Conservation (phyloP, 345 rosid species). For the Populus simonii region DNA sequence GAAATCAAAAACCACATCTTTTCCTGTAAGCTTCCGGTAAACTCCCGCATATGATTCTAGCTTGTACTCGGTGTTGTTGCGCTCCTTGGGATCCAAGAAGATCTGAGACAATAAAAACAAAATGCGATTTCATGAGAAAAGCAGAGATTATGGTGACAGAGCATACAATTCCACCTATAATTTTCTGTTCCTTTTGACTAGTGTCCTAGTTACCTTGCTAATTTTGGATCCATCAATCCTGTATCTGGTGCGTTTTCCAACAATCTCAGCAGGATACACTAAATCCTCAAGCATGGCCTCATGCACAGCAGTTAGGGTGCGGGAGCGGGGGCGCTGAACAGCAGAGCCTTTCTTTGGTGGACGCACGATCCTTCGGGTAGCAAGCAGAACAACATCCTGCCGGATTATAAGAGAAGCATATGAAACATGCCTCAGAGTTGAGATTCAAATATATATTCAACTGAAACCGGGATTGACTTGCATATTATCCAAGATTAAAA, state of each 20-base stretch:
- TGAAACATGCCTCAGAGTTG: not conserved
- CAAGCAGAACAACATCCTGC: conserved; percentile 70
- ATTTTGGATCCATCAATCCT: conserved; percentile 75
- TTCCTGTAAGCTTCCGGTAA: conserved; percentile 82
- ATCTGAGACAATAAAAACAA: conserved; percentile 34
- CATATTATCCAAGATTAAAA: not conserved
- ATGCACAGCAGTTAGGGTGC: conserved; percentile 78
- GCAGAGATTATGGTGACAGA: not conserved
- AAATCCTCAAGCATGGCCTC: conserved; percentile 84
- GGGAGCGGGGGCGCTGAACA: conserved; percentile 71
- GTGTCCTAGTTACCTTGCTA: conserved; percentile 43
- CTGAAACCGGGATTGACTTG: not conserved
- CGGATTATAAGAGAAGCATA: not conserved
- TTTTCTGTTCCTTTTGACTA: not conserved
- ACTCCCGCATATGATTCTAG: conserved; percentile 69
- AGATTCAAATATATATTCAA: not conserved
- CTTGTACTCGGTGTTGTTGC: conserved; percentile 78
- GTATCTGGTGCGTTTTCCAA: conserved; percentile 76
- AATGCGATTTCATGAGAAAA: too few species aligned
- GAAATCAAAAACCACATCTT: conserved; percentile 82
- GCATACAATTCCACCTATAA: not conserved
- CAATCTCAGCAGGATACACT: conserved; percentile 88
- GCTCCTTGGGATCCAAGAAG: conserved; percentile 73
- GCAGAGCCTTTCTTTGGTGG: conserved; percentile 97
- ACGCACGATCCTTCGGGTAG: conserved; percentile 71